Percentiles rank a stretch among this genome's conserved stretches.
These are phyloP conservation scores for Yamadazyma kanchanaburiensis DNA, from an alignment of 1,139 yeast species.

Conservation along the genomic window DNA sequence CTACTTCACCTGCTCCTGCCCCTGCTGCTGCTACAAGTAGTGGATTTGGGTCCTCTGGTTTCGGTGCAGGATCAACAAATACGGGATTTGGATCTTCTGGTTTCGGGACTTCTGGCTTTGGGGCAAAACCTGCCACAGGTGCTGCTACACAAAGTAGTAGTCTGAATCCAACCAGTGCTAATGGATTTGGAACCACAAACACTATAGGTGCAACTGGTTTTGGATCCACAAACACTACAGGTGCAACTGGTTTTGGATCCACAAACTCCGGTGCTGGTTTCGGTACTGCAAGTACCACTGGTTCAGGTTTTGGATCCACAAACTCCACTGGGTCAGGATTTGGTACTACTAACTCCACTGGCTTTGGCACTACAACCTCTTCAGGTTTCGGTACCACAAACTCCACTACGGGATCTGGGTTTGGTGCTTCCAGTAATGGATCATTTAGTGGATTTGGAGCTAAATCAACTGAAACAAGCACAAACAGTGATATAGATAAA, in stretches of 20 bases:
- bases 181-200: no score
- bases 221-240: neutral
- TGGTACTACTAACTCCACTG: conserved; percentile 3
- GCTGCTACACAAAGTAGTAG: conserved; percentile 6
- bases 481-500: conserved; percentile 39
- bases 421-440: conserved; percentile 11
- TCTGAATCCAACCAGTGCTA: no score
- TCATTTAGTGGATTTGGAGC: conserved; percentile 5
- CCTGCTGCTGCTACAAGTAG: no score
- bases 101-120: conserved; percentile 7
- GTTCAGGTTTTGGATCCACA: neutral
- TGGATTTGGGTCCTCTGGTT: conserved; percentile 7
- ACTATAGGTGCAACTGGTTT: conserved; percentile 1
- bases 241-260: neutral
- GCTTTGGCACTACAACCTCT: conserved; percentile 1
- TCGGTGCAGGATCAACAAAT: no score
- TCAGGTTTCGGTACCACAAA: conserved; percentile 10
- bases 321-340: neutral
- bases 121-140: conserved; percentile 7
- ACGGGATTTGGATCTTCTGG: no score
- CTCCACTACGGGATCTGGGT: conserved; percentile 14
- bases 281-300: neutral
- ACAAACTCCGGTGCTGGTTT: neutral
- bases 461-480: conserved; percentile 5
- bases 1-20: neutral